Evolutionary conservation across 1,284 basidiomycete genomes (phyloP), one percentile per base, ranked within the genome.

Genomic region (Porogramme epimiltina): DNA sequence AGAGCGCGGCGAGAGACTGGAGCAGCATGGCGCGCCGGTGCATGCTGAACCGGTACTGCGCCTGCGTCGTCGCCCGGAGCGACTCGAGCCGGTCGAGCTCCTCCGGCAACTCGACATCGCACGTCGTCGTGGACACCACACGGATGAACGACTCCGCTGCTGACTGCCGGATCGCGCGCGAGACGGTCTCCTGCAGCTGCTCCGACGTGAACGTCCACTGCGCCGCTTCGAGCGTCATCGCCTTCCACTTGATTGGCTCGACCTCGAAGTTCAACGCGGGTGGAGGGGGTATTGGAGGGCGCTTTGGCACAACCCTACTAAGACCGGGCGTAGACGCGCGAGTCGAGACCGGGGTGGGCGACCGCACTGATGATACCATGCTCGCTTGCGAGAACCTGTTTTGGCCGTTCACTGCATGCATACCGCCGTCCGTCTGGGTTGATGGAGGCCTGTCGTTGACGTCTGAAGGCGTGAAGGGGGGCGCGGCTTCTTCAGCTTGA

Each of bases 101-200:
- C 34, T 71, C 70, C 0, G 79, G 79, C 8, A 90, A 71, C 54
- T 77, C 76, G 23, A 68, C 72, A 53, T 89, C 85, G 47, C 87
- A 71, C 6, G 78, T 78, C 10, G 86, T 78, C 15, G 80, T 62
- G 6, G 85, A 79, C 20, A 91, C 73, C 3, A 91, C 71, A 3
- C 86, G 85, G 43, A 91, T 82, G 60, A 85, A 88, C 1, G 84
- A 84, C 53, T 89, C 85, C 55, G 79, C 75, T 1, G 87, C 84
- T 15, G 85, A 87, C 28, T 80, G 73, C 18, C 85, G 80, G 60
- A 92, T 90, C 10, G 87, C 87, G 6, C 80, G 75, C 18, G 86
- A 85, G 20, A 91, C 89, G 54, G 90, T 80, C 18, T 79, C 74
- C 62, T 91, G 89, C 34, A 91, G 77, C 60, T 91, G 85, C 24